phyloP scores from a whole-genome alignment of 2,329 filamentous ascomycete species.

The Conoideocrella luteorostrata region DNA sequence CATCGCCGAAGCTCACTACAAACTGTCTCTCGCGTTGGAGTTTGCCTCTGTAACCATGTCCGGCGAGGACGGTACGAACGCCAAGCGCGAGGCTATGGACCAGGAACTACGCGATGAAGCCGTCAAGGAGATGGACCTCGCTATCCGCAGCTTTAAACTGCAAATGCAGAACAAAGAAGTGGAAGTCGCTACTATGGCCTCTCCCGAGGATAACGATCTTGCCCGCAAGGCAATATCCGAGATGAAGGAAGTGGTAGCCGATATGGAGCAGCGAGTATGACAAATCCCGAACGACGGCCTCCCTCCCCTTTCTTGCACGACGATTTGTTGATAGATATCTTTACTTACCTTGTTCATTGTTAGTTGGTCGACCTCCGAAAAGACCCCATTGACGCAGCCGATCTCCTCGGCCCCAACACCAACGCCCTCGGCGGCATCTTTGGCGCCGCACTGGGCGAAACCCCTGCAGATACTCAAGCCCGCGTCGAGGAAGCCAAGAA shows the following conservation, averaged over 20 bases:
- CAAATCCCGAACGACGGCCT: too few species aligned
- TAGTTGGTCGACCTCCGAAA: conserved; percentile 62
- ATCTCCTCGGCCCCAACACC: conserved; percentile 25
- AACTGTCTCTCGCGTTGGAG: conserved; percentile 89
- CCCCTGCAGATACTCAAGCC: conserved; percentile 53
- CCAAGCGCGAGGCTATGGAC: conserved; percentile 51
- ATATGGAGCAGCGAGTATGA: conserved; percentile 71
- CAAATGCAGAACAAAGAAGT: conserved; percentile 66
- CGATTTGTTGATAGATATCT: too few species aligned
- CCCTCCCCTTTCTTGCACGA: too few species aligned
- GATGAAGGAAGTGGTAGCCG: conserved; percentile 69
- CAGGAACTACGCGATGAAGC: conserved; percentile 66
- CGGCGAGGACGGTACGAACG: conserved; percentile 39
- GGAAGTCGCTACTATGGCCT: conserved; percentile 54
- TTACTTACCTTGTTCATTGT: background rate
- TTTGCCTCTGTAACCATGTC: conserved; percentile 74
- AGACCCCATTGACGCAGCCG: conserved; percentile 42
- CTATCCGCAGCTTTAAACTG: conserved; percentile 64
- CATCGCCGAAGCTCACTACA: conserved; percentile 92
- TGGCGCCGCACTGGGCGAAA: conserved; percentile 56
- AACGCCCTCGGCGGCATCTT: conserved; percentile 53
- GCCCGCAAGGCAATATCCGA: conserved; percentile 59
- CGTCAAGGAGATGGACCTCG: conserved; percentile 62
- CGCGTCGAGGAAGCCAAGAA: conserved; percentile 67
- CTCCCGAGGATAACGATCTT: conserved; percentile 60